Conservation (phyloP, 345 rosid species). For the Raphanus raphanistrum region DNA sequence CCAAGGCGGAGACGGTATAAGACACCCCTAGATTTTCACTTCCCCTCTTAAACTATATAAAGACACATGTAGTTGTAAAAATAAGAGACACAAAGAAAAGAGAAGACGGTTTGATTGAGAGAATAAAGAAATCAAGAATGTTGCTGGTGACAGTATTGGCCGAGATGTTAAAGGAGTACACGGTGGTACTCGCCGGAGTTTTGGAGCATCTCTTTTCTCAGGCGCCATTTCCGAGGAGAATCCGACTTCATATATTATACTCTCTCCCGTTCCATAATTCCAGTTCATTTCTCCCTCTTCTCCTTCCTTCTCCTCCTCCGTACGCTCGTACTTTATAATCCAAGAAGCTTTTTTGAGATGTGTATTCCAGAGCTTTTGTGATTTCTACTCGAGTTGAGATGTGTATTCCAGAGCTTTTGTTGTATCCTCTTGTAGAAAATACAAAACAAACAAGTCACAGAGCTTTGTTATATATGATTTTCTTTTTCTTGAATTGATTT, state of each 20-base stretch:
- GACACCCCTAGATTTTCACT: slow-evolving; percentile 32
- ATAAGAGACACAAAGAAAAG: neutral
- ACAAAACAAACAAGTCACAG: neutral
- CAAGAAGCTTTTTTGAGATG: neutral
- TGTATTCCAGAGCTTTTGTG: neutral
- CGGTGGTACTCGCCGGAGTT: slow-evolving; percentile 68
- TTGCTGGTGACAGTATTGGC: slow-evolving; percentile 63
- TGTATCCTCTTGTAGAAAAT: neutral
- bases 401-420: neutral
- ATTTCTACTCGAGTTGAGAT: neutral
- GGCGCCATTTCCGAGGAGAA: slow-evolving; percentile 78
- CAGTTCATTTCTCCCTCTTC: slow-evolving; percentile 29
- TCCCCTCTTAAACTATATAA: neutral
- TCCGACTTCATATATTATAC: slow-evolving; percentile 73
- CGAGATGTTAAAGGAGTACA: slow-evolving; percentile 84
- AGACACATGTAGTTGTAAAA: neutral
- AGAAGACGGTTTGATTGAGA: neutral
- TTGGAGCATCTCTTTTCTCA: slow-evolving; percentile 62
- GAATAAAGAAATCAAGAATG: slow-evolving; percentile 42
- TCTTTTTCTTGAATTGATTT: neutral
- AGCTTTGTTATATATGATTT: neutral
- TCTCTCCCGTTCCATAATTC: slow-evolving; percentile 65
- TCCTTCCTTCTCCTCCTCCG: slow-evolving; percentile 24
- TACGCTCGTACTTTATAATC: neutral
- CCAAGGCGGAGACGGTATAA: slow-evolving; percentile 26